Evolutionary conservation across 2,329 filamentous ascomycete species (phyloP).

Genomic region (Alternaria conjuncta): DNA sequence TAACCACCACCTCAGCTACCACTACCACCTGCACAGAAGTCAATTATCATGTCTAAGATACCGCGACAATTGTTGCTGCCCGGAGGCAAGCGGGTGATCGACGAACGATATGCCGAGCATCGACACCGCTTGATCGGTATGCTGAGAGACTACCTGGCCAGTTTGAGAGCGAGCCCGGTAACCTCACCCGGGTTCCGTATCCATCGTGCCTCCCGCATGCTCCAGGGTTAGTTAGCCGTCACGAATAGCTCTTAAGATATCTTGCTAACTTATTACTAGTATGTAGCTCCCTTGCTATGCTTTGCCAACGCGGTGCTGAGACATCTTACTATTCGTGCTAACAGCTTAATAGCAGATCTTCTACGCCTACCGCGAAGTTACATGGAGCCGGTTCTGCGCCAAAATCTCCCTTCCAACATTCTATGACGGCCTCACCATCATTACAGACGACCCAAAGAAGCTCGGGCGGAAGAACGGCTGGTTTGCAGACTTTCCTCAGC

Average conservation of each 20-base stretch:
- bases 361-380: not conserved
- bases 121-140: not conserved
- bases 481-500: conserved; percentile 1
- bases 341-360: not conserved
- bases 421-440: not conserved
- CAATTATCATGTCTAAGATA: not conserved
- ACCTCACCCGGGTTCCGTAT: not conserved
- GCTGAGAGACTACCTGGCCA: not conserved
- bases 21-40: not conserved
- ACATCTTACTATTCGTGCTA: too few relatives aligned
- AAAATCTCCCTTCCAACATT: not conserved
- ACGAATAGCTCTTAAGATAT: too few relatives aligned
- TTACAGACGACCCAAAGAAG: not conserved
- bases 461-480: not conserved
- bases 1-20: not conserved
- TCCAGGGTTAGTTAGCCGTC: conserved; percentile 5
- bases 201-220: not conserved
- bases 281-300: too few relatives aligned
- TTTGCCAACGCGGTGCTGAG: too few relatives aligned
- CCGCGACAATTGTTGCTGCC: not conserved
- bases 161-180: not conserved
- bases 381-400: not conserved
- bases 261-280: too few relatives aligned
- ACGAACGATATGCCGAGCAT: not conserved
- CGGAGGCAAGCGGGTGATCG: not conserved